Conservation (phyloP, 176 grass and related monocot genomes). For the Aegilops bicornis region DNA sequence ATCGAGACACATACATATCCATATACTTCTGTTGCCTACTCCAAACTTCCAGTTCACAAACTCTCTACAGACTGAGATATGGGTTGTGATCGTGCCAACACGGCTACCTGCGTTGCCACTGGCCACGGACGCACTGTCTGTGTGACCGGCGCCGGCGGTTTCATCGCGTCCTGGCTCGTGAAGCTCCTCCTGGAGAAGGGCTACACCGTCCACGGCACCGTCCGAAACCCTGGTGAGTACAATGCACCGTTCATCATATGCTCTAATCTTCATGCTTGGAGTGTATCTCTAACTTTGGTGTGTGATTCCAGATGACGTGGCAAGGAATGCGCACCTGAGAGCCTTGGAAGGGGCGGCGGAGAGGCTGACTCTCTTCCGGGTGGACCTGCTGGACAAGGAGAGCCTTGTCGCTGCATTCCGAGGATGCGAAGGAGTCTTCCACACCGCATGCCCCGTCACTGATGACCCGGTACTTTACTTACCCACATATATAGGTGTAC, state of each 20-base stretch:
- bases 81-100: neutral
- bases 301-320: slow-evolving; percentile 25
- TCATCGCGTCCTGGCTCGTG: slow-evolving; percentile 71
- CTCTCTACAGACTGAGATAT: neutral
- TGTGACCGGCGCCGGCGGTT: slow-evolving; percentile 56
- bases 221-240: slow-evolving; percentile 44
- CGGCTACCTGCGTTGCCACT: neutral
- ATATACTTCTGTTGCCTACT: neutral
- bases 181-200: slow-evolving; percentile 66
- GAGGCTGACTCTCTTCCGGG: slow-evolving; percentile 32
- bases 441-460: slow-evolving; percentile 54
- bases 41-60: neutral
- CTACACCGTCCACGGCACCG: slow-evolving; percentile 54
- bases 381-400: slow-evolving; percentile 46
- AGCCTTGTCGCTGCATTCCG: slow-evolving; percentile 47
- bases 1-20: neutral
- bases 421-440: slow-evolving; percentile 65
- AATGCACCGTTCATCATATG: neutral
- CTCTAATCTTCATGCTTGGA: neutral
- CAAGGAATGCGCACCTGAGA: slow-evolving; percentile 45
- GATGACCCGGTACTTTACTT: slow-evolving; percentile 45
- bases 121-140: slow-evolving; percentile 38
- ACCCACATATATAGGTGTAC: neutral
- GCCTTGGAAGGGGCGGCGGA: slow-evolving; percentile 38
- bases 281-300: neutral